A percentile compares a stretch with the other conserved stretches of the same genome.
phyloP scores from a whole-genome alignment of 345 rosid genomes.

The Linum usitatissimum region DNA sequence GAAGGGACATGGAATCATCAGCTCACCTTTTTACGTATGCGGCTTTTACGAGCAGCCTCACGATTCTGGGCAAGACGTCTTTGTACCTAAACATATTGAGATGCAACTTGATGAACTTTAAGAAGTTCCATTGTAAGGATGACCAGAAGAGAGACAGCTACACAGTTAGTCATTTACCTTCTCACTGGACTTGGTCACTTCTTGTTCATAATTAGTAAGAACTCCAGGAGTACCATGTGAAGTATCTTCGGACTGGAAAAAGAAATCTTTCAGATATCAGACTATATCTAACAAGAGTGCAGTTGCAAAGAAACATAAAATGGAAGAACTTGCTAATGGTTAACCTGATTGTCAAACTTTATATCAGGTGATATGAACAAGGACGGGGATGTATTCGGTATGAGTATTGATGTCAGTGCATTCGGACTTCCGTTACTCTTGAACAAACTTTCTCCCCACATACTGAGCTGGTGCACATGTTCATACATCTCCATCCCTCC shows the following conservation, averaged over 20 bases:
- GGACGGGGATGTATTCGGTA: conserved; percentile 14
- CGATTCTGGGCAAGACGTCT: conserved; percentile 95
- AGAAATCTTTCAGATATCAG: conserved; percentile 14
- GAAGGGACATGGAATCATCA: conserved; percentile 3
- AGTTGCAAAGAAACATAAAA: conserved; percentile 5
- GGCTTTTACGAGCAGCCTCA: conserved; percentile 98
- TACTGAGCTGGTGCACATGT: conserved; percentile 54
- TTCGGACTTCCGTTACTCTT: conserved; percentile 40
- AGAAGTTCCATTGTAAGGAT: background rate
- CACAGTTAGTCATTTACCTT: conserved; percentile 38
- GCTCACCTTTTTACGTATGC: conserved; percentile 80
- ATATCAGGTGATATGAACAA: conserved; percentile 33
- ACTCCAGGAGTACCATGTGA: conserved; percentile 51
- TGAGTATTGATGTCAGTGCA: conserved; percentile 31
- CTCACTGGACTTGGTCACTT: conserved; percentile 57
- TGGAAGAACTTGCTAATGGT: conserved; percentile 7
- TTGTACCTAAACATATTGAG: conserved; percentile 39
- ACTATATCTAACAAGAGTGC: background rate
- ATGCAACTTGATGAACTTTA: conserved; percentile 7
- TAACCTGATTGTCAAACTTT: conserved; percentile 64
- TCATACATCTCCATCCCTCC: conserved; percentile 72
- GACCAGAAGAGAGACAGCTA: background rate
- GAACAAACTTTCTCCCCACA: conserved; percentile 67
- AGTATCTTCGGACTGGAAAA: conserved; percentile 72
- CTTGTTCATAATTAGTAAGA: conserved; percentile 65